phyloP scores from a whole-genome alignment of 2,329 filamentous ascomycete genomes.

The Aspergillus pseudoterreus region DNA sequence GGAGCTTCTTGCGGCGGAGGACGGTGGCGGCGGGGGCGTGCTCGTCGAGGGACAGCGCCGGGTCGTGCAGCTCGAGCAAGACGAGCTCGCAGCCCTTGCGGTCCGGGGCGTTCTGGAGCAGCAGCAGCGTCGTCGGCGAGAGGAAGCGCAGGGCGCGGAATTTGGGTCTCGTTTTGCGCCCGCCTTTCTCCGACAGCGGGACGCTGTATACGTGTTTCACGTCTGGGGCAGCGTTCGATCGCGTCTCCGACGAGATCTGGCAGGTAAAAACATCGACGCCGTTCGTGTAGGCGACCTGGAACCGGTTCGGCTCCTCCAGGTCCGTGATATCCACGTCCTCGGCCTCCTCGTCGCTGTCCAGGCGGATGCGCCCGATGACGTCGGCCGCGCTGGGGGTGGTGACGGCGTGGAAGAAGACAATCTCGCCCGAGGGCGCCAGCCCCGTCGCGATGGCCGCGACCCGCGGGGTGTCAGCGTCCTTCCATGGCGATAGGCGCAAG shows the following conservation, averaged over 20 bases:
- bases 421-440: conserved; percentile 69
- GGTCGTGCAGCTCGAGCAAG: conserved; percentile 37
- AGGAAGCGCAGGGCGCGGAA: conserved; percentile 57
- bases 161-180: conserved; percentile 42
- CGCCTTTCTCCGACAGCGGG: conserved; percentile 33
- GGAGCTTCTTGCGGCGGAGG: conserved; percentile 56
- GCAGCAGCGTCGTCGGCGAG: conserved; percentile 49
- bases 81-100: conserved; percentile 54
- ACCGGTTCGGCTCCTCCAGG: conserved; percentile 42
- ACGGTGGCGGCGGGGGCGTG: conserved; percentile 39
- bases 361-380: conserved; percentile 51
- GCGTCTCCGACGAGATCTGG: conserved; percentile 52
- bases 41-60: conserved; percentile 8
- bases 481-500: conserved; percentile 54
- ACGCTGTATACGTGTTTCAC: conserved; percentile 38
- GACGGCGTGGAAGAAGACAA: conserved; percentile 73
- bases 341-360: conserved; percentile 51
- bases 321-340: conserved; percentile 44
- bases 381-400: conserved; percentile 51
- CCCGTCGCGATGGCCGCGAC: conserved; percentile 78
- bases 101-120: conserved; percentile 55
- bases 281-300: conserved; percentile 74
- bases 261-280: conserved; percentile 70
- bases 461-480: conserved; percentile 53
- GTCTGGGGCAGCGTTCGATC: conserved; percentile 37